Percentiles rank a stretch among this genome's conserved stretches.
phyloP scores from a whole-genome alignment of 2,329 filamentous ascomycete species.

The Aspergillus caelatus region DNA sequence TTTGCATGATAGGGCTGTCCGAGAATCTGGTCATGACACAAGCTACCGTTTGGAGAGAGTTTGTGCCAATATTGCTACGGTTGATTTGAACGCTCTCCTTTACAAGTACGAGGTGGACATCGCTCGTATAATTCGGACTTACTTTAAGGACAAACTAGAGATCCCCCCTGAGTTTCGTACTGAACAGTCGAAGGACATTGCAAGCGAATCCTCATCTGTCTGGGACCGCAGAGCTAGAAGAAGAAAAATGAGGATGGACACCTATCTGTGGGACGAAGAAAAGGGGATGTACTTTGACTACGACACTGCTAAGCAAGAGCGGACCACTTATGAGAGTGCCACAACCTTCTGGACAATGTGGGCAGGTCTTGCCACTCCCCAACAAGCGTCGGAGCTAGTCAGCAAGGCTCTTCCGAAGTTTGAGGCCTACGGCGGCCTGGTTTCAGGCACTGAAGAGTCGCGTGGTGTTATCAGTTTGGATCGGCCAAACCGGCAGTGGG shows the following conservation, averaged over 20 bases:
- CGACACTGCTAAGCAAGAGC: conserved; percentile 78
- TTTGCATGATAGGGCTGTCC: conserved; percentile 89
- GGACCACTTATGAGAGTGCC: conserved; percentile 82
- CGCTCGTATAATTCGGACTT: conserved; percentile 76
- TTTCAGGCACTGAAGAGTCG: conserved; percentile 87
- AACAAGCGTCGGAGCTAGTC: conserved; percentile 83
- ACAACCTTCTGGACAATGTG: conserved; percentile 98
- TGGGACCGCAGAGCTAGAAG: conserved; percentile 90
- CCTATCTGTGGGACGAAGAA: conserved; percentile 89
- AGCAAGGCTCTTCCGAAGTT: conserved; percentile 80
- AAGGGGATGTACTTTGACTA: conserved; percentile 99
- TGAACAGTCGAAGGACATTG: conserved; percentile 64
- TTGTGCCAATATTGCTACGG: conserved; percentile 85
- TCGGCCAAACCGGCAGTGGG: conserved; percentile 95
- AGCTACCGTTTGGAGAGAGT: conserved; percentile 89
- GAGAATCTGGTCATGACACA: conserved; percentile 96
- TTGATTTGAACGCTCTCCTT: conserved; percentile 90
- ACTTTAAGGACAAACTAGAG: conserved; percentile 80
- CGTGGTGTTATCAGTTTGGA: conserved; percentile 78
- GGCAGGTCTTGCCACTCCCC: conserved; percentile 84
- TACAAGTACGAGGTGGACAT: conserved; percentile 99
- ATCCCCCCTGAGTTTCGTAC: conserved; percentile 82
- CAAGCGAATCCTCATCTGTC: conserved; percentile 77
- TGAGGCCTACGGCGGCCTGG: conserved; percentile 82
- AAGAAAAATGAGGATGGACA: conserved; percentile 84